Conservation (phyloP, 106 monocot genomes). For the Acorus calamus region DNA sequence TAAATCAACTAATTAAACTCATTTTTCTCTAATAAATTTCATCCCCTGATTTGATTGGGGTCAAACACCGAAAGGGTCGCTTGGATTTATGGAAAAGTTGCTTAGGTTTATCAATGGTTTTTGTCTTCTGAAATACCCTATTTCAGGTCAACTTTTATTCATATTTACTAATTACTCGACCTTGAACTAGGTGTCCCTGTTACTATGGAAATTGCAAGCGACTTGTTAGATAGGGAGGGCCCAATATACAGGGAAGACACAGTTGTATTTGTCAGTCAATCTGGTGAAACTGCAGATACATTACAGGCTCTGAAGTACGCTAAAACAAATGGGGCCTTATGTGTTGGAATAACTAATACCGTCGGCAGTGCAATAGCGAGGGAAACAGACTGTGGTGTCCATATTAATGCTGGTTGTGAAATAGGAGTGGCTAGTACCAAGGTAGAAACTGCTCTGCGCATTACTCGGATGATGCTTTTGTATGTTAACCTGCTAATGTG, state of each 20-base stretch:
- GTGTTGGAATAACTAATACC: constrained; percentile 99
- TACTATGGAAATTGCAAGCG: constrained; percentile 88
- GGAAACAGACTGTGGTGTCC: constrained; percentile 93
- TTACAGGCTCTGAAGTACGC: constrained; percentile 92
- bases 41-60: too few relatives aligned
- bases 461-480: neutral
- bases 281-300: constrained; percentile 97
- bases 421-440: constrained; percentile 98
- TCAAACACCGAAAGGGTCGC: too few relatives aligned
- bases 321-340: constrained; percentile 72
- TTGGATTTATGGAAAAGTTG: too few relatives aligned
- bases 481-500: constrained; percentile 1
- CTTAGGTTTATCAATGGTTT: too few relatives aligned
- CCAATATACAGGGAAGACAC: constrained; percentile 93
- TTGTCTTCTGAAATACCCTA: too few relatives aligned
- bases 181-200: constrained; percentile 64
- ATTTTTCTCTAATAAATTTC: too few relatives aligned
- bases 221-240: constrained; percentile 79
- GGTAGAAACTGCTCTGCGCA: constrained; percentile 22
- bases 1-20: too few relatives aligned
- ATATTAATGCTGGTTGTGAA: constrained; percentile 98
- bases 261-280: constrained; percentile 92
- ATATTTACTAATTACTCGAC: too few relatives aligned
- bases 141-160: too few relatives aligned
- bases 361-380: constrained; percentile 91